Conservation (phyloP, 2,329 filamentous ascomycete species). For the Monosporascus sp. region DNA sequence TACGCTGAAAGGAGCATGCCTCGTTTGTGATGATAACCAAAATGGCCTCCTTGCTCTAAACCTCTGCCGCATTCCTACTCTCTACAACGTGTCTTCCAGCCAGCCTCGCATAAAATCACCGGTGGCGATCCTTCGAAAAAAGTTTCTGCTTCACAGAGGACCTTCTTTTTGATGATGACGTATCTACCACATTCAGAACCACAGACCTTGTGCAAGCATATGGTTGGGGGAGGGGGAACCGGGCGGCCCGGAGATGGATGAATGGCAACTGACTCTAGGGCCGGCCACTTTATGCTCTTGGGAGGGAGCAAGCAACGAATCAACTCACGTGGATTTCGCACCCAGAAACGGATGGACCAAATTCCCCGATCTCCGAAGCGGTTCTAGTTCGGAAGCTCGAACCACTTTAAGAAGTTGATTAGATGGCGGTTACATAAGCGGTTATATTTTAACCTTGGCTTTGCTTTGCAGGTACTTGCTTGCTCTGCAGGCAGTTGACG, state of each 20-base stretch:
- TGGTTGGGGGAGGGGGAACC: no score
- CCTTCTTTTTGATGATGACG: no score
- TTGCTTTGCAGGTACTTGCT: not conserved
- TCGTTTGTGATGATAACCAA: not conserved
- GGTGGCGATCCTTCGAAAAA: no score
- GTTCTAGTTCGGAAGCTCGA: not conserved
- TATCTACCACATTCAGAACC: no score
- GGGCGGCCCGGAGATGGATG: no score
- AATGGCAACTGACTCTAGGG: not conserved
- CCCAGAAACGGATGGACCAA: not conserved
- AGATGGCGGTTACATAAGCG: not conserved
- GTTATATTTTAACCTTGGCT: no score
- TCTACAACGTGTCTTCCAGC: no score
- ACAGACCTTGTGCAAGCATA: no score
- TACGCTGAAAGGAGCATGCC: not conserved
- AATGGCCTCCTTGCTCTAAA: not conserved
- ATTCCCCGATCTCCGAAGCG: not conserved
- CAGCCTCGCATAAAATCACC: no score
- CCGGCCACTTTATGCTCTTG: not conserved
- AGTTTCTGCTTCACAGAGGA: no score
- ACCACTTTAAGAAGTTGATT: not conserved
- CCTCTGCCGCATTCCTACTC: no score
- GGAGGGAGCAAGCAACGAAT: not conserved
- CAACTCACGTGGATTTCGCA: not conserved
- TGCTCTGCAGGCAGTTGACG: no score